Percentiles rank a stretch among this genome's conserved stretches.
Evolutionary conservation across 169 alveolate genomes (phyloP).

Genomic region (Plasmodium relictum): DNA sequence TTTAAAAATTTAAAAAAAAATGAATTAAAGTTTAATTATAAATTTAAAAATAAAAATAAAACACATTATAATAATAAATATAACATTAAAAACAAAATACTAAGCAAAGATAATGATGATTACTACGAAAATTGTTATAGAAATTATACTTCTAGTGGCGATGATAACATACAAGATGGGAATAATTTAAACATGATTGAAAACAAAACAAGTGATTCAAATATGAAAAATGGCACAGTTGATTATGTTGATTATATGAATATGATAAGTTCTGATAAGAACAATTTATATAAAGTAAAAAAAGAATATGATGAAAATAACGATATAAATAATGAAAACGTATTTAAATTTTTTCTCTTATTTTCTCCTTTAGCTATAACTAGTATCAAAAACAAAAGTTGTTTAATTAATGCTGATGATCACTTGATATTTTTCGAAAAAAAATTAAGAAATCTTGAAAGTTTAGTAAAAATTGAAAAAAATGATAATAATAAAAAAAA

Average conservation of each 20-base stretch:
- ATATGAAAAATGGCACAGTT: background rate
- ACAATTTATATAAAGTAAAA: background rate
- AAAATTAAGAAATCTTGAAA: slow-evolving; percentile 17
- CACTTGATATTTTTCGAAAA: slow-evolving; percentile 41
- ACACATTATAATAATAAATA: background rate
- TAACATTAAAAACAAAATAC: background rate
- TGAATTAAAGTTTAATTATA: background rate
- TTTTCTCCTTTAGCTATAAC: slow-evolving; percentile 71
- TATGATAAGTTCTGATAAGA: slow-evolving; percentile 2
- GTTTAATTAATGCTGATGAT: slow-evolving; percentile 73
- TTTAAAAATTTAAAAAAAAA: background rate
- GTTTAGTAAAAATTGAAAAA: slow-evolving; percentile 1
- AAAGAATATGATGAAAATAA: background rate
- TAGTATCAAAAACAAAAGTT: slow-evolving; percentile 43
- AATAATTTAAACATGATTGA: background rate
- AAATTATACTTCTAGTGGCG: background rate
- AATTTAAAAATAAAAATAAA: background rate
- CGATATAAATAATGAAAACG: background rate
- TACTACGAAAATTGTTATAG: background rate
- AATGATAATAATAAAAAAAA: slow-evolving; percentile 22
- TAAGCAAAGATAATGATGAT: background rate
- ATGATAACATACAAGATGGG: background rate
- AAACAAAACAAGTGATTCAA: background rate
- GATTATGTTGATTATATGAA: slow-evolving; percentile 37
- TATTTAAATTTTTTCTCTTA: slow-evolving; percentile 28